phyloP scores from a whole-genome alignment of 768 basidiomycete genomes.

The Hericium coralloides region DNA sequence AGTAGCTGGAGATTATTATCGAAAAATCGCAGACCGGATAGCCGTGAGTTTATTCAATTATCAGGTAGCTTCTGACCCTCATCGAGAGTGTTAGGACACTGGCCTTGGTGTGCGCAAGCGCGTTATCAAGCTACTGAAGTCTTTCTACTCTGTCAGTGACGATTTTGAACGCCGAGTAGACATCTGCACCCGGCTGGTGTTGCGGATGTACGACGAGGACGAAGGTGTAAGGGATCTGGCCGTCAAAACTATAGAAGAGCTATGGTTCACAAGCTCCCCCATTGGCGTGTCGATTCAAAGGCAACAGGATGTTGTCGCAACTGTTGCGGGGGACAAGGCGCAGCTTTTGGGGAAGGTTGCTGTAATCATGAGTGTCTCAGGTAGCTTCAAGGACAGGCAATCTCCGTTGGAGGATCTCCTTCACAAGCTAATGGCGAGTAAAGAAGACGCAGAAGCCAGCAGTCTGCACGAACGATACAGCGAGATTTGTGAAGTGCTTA shows the following conservation, averaged over 20 bases:
- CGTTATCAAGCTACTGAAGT: constrained; percentile 88
- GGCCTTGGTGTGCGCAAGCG: constrained; percentile 91
- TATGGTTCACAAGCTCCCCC: constrained; percentile 62
- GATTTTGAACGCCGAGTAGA: constrained; percentile 58
- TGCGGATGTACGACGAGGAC: constrained; percentile 87
- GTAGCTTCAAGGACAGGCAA: constrained; percentile 74
- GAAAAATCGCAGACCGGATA: constrained; percentile 81
- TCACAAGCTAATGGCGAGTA: constrained; percentile 71
- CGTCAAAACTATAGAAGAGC: constrained; percentile 79
- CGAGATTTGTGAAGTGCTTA: constrained; percentile 77
- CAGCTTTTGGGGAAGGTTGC: constrained; percentile 56
- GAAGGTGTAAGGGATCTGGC: constrained; percentile 93
- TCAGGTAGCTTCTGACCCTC: background rate
- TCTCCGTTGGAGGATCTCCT: constrained; percentile 80
- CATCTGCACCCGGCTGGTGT: constrained; percentile 72
- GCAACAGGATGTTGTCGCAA: constrained; percentile 19
- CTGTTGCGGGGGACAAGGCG: constrained; percentile 39
- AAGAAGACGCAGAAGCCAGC: constrained; percentile 45
- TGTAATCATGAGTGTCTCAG: constrained; percentile 80
- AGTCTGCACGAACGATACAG: constrained; percentile 59
- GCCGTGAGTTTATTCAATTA: constrained; percentile 44
- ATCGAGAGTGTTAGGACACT: constrained; percentile 56
- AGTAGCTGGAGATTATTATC: constrained; percentile 86
- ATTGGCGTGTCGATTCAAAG: constrained; percentile 4
- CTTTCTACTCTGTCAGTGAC: constrained; percentile 62